These are phyloP conservation scores for Brassica hybrid DNA, from an alignment of 441 rosid genomes.

Conservation along the genomic window DNA sequence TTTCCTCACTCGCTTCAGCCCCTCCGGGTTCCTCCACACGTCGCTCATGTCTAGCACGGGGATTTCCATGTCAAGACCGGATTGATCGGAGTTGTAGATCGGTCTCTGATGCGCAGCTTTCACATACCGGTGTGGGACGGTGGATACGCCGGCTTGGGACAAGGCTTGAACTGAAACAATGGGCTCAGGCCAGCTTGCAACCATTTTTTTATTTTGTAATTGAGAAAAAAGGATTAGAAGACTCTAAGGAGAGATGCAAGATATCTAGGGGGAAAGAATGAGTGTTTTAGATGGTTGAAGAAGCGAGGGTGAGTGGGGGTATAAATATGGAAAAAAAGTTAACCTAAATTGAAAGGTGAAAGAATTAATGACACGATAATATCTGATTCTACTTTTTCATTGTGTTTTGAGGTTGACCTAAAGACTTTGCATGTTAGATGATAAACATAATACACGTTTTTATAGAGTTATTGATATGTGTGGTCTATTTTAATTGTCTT, in stretches of 20 bases:
- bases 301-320: slow-evolving; percentile 14
- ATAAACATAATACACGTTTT: slow-evolving; percentile 26
- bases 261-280: not conserved
- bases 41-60: slow-evolving; percentile 60
- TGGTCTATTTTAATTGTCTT: slow-evolving; percentile 10
- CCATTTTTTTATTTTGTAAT: slow-evolving; percentile 26
- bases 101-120: slow-evolving; percentile 48
- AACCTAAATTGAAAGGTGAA: slow-evolving; percentile 21
- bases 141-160: slow-evolving; percentile 54
- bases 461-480: slow-evolving; percentile 1
- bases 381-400: not conserved
- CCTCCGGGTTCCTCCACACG: slow-evolving; percentile 40
- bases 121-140: slow-evolving; percentile 56
- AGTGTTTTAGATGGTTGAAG: slow-evolving; percentile 25
- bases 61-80: slow-evolving; percentile 44
- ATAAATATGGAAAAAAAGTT: slow-evolving; percentile 3
- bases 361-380: slow-evolving; percentile 16
- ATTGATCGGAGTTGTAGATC: slow-evolving; percentile 5
- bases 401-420: slow-evolving; percentile 24
- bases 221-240: slow-evolving; percentile 5
- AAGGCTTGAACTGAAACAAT: slow-evolving; percentile 64
- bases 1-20: slow-evolving; percentile 40
- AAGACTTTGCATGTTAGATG: slow-evolving; percentile 14
- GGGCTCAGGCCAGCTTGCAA: slow-evolving; percentile 67
- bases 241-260: slow-evolving; percentile 5